These are phyloP conservation scores for Macrophomina tecta DNA, from an alignment of 2,329 filamentous ascomycete species.

Conservation along the genomic window DNA sequence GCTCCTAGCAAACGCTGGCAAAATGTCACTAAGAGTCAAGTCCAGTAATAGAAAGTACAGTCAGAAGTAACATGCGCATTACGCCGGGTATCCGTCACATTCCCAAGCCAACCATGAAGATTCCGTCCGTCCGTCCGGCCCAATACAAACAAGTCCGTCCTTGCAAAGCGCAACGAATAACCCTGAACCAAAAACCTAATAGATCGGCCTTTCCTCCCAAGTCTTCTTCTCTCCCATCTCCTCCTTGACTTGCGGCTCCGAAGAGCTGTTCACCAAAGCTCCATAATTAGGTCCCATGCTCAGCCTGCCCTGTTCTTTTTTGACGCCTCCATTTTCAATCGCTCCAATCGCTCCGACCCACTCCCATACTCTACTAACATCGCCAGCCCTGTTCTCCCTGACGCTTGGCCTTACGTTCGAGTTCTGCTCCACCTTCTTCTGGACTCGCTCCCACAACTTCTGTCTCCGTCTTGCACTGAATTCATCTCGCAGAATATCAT, in stretches of 20 bases:
- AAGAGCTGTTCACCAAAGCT: slow-evolving; percentile 29
- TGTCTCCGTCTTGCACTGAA: slow-evolving; percentile 79
- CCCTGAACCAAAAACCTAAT: slow-evolving; percentile 38
- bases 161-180: too few relatives aligned
- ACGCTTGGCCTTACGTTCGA: slow-evolving; percentile 85
- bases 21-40: too few relatives aligned
- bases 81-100: slow-evolving; percentile 17
- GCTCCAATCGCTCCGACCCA: slow-evolving; percentile 66
- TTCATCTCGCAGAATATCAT: slow-evolving; percentile 85
- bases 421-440: slow-evolving; percentile 87
- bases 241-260: slow-evolving; percentile 31
- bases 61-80: not conserved
- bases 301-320: slow-evolving; percentile 38
- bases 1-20: too few relatives aligned
- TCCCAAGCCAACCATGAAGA: not conserved
- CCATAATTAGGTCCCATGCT: slow-evolving; percentile 38
- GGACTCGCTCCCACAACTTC: slow-evolving; percentile 82
- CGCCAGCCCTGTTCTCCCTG: slow-evolving; percentile 62
- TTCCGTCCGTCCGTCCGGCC: not conserved
- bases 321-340: slow-evolving; percentile 7
- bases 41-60: too few relatives aligned
- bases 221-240: slow-evolving; percentile 43
- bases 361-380: slow-evolving; percentile 69
- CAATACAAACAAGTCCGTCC: slow-evolving; percentile 13
- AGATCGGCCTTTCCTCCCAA: slow-evolving; percentile 58